Base-by-base conservation (phyloP, 306 rosid species). In the Dryas octopetala region DNA sequence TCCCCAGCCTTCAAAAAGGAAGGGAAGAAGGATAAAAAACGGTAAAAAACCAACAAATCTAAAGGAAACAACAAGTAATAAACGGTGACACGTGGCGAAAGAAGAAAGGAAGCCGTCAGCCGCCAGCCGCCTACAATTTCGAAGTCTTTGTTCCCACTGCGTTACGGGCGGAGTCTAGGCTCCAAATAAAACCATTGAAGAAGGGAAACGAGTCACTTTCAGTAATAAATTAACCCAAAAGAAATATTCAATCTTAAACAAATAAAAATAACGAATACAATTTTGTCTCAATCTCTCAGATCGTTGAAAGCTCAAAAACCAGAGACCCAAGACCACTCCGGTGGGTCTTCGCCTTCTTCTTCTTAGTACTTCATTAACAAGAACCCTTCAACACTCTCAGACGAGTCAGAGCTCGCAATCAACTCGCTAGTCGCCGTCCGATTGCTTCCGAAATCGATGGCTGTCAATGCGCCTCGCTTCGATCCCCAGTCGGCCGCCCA, bases 401-500 rank as follows among this genome's bases (percentile, higher is more conserved):
- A 1, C 59, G 32, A 28, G 32, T 28, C 32, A 28, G 2, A 28
- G 2, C 32, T 28, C 32, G 32, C 32, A 28, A 28, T 28, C 32
- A 28, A 28, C 32, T 28, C 32, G 32, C 32, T 28, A 28, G 64
- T 46, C 15, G 4, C 10, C 26, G n/a, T 8, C 41, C 38, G 59
- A 16, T 63, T 63, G 49, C 49, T 43, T 63, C 12, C 49, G 28
- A 7, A 64, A 9, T 23, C 62, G 11, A 85, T 84, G 91, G 86
- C 86, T 53, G 15, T 73, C 44, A 65, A 69, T 60, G 66, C 54
- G 68, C 69, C 70, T 16, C 88, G 81, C 53, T 62, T 80, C 69
- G 83, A 87, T 54, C 86, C 96, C 7, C 85, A 88, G 3, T 67
- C 76, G 4, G 91, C 91, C 3, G 98, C 98, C 23, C 85, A 88